Conservation (phyloP, 768 basidiomycete genomes). For the Postia placenta region DNA sequence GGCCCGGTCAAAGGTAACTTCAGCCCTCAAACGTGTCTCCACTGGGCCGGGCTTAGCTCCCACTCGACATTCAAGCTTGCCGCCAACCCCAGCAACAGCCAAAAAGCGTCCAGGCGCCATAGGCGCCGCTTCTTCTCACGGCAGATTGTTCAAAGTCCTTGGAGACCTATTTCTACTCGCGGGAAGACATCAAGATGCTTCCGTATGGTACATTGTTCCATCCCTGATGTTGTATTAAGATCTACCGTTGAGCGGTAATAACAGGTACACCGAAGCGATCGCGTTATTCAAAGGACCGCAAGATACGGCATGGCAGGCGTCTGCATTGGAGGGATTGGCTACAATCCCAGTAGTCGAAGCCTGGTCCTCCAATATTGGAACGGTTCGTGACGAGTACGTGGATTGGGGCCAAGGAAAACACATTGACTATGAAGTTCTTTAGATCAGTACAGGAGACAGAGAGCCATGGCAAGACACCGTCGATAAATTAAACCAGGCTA, state of each 20-base stretch:
- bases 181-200: slow-evolving; percentile 80
- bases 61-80: slow-evolving; percentile 49
- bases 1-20: slow-evolving; percentile 23
- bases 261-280: slow-evolving; percentile 83
- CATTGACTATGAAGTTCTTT: not conserved
- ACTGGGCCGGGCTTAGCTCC: slow-evolving; percentile 27
- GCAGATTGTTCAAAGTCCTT: slow-evolving; percentile 79
- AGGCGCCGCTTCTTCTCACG: slow-evolving; percentile 73
- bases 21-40: slow-evolving; percentile 47
- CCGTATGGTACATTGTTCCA: slow-evolving; percentile 53
- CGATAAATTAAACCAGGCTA: slow-evolving; percentile 67
- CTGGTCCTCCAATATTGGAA: slow-evolving; percentile 71
- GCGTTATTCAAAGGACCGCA: slow-evolving; percentile 65
- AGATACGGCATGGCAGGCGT: slow-evolving; percentile 87
- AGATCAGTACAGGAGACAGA: slow-evolving; percentile 27
- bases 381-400: slow-evolving; percentile 41
- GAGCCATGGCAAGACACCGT: slow-evolving; percentile 74
- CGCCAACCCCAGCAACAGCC: slow-evolving; percentile 24
- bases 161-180: slow-evolving; percentile 86
- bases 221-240: too few species aligned
- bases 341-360: slow-evolving; percentile 76
- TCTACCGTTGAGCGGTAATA: not conserved
- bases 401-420: slow-evolving; percentile 2
- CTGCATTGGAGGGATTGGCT: slow-evolving; percentile 80
- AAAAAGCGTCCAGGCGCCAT: slow-evolving; percentile 62